Evolutionary conservation across 2,329 filamentous ascomycete species (phyloP).

Genomic region (Monilinia polystroma): DNA sequence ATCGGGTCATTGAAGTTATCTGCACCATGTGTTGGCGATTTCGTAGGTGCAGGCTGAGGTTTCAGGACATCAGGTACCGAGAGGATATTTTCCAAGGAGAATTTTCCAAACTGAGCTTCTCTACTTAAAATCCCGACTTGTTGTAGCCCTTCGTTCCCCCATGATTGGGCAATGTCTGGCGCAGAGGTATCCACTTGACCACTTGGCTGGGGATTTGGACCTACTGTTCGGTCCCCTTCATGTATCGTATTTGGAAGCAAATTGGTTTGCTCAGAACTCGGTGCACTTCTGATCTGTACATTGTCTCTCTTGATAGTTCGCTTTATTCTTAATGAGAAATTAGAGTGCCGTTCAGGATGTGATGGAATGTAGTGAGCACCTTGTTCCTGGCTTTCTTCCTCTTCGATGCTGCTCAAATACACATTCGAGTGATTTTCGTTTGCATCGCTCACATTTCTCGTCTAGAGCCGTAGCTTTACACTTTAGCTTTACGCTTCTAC

Average conservation of each 20-base stretch:
- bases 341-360: not conserved
- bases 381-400: constrained; percentile 43
- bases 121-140: constrained; percentile 41
- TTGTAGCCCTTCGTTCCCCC: constrained; percentile 33
- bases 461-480: constrained; percentile 36
- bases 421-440: constrained; percentile 43
- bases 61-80: constrained; percentile 27
- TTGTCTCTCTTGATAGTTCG: not conserved
- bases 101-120: constrained; percentile 41
- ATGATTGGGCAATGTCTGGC: not conserved
- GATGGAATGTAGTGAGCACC: constrained; percentile 29
- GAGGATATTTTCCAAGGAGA: constrained; percentile 42
- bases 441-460: constrained; percentile 42
- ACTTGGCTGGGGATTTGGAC: not conserved
- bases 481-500: constrained; percentile 45
- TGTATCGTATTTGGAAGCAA: not conserved
- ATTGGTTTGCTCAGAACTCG: not conserved
- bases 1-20: constrained; percentile 38
- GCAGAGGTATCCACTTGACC: not conserved
- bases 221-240: not conserved
- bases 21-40: not conserved
- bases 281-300: not conserved
- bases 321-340: not conserved
- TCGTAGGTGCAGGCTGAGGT: not conserved
- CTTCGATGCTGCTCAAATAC: constrained; percentile 44